Evolutionary conservation across 2,329 filamentous ascomycete species (phyloP), one percentile per base, ranked within the genome.

Genomic region (Monilinia fructigena): DNA sequence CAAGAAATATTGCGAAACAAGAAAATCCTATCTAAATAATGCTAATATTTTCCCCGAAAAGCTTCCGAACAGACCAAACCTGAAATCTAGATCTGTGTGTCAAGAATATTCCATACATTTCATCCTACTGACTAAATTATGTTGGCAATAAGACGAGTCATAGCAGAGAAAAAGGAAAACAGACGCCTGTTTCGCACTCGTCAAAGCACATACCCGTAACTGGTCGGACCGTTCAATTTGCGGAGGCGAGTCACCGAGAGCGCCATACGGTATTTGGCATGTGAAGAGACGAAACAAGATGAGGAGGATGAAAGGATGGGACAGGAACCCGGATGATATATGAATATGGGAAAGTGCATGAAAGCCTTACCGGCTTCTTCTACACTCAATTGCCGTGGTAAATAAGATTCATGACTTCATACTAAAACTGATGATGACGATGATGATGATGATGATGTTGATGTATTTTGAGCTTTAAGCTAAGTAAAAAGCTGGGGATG

Each of bases 171-270:
- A 47, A 31, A 8, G 10, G 2, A n/a, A 47, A 47, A 47, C 10
- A 11, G 56, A 35, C 26, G 42, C 28, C 48, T 28, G 56, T 48
- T 48, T 48, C 28, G 45, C 56, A 23, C 28, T 60, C 56, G 42
- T 60, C 56, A 48, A 60, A 60, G 56, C 42, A 60, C 42, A 35
- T 23, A 60, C 42, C 42, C 42, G 42, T 60, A 60, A 48, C 56
- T 42, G 56, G 56, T 23, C 55, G 55, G 55, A 47, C 55, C 42
- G 56, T 59, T 59, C 55, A 42, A 42, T 56, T 35, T 59, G 56
- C 56, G 56, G 56, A 59, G 55, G 55, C 26, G 55, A 59, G 40
- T 26, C 56, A 59, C 42, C 56, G 56, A 48, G 23, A 11, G 31
- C 42, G 45, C 56, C 42, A 20, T 60, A 18, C 56, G 42, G 56